Evolutionary conservation across 2,329 filamentous ascomycete species (phyloP), one percentile per base, ranked within the genome.

Genomic region (Fusarium camptoceras): DNA sequence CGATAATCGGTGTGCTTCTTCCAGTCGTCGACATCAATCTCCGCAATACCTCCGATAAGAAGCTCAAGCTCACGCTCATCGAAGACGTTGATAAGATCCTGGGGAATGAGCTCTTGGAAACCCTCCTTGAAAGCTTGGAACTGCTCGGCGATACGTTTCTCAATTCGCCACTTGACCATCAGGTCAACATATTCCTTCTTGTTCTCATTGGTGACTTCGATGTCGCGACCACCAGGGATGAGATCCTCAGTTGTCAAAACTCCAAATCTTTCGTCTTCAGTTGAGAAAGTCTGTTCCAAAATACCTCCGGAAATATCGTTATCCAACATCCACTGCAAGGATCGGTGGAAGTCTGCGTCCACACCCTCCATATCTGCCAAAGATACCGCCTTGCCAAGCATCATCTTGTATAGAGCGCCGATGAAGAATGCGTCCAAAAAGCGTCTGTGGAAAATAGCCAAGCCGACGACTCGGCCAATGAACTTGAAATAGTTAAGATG

Each of bases 401-500:
- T 92, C 96, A 99, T 99, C 87, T 99, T 99, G 88, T 99, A 99
- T 77, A 99, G 91, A 30, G 96, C 96, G 50, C 96, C 96, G 78
- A 99, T 98, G 82, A 99, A 99, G 86, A 99, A 99, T 34, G 96
- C 97, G 79, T 99, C 96, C 70, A 99, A 84, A 87, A 99, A 99
- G 53, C 96, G 91, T 62, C 96, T 89, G 82, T 99, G 96, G 90
- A 99, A 99, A 77, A 99, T 99, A 66, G 96, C 95, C 74, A 99
- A 82, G 65, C 96, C 96, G 63, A 99, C 96, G 28, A 99, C 96
- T 64, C 96, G 93, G 50, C 96, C 96, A 77, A 99, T 99, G 79
- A 99, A 99, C 82, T 97, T 98, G 89, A 99, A 99, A 84, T 98
- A 99, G 80, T 98, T 98, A 76, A 99, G 85, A 88, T 99, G 96